Evolutionary conservation across 257 asterid genomes (phyloP).

Genomic region (Sherardia arvensis): DNA sequence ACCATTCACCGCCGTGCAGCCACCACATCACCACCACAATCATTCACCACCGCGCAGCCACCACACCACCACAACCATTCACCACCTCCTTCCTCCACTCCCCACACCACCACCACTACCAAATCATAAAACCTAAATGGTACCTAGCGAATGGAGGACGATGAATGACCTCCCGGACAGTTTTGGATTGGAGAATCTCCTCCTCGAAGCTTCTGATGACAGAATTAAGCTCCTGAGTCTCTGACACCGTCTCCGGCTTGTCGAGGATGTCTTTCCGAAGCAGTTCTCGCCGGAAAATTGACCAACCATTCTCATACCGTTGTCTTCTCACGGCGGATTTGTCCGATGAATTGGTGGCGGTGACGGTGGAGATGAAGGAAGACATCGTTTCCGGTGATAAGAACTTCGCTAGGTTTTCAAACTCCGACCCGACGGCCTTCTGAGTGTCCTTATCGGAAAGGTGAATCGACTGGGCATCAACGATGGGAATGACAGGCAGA

Average conservation of each 20-base stretch:
- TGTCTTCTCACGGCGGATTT: constrained; percentile 72
- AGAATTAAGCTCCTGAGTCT: constrained; percentile 29
- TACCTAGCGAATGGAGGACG: no score
- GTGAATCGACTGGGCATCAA: no score
- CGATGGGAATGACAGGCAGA: no score
- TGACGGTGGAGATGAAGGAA: constrained; percentile 53
- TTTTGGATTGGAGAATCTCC: constrained; percentile 21
- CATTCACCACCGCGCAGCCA: no score
- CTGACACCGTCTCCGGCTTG: constrained; percentile 22
- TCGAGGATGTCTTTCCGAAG: constrained; percentile 25
- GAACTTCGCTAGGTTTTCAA: constrained; percentile 57
- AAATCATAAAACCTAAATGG: no score
- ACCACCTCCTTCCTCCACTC: no score
- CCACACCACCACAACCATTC: no score
- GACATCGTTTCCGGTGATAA: constrained; percentile 53
- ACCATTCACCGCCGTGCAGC: no score
- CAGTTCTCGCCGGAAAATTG: no score
- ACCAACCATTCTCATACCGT: no score
- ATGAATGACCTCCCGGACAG: neutral
- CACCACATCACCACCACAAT: no score
- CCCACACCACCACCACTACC: no score
- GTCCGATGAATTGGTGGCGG: constrained; percentile 76
- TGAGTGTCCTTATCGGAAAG: constrained; percentile 92
- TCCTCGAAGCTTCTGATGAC: constrained; percentile 42
- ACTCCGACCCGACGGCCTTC: constrained; percentile 67